Conservation (phyloP, 768 basidiomycete genomes). For the Russula lepida region DNA sequence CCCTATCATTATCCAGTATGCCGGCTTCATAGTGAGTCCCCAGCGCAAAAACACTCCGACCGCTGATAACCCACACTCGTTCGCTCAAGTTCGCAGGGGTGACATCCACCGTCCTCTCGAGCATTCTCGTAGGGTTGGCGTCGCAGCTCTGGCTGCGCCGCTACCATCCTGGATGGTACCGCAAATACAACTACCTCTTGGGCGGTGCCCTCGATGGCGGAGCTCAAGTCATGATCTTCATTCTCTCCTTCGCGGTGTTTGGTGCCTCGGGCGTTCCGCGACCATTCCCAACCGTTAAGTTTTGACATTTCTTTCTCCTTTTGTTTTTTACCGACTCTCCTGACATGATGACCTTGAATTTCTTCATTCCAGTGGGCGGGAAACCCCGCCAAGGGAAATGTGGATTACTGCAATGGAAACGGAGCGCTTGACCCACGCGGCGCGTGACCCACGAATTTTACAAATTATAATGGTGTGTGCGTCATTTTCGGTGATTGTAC, state of each 20-base stretch:
- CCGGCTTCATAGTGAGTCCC: conserved; percentile 30
- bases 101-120: conserved; percentile 42
- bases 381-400: conserved; percentile 44
- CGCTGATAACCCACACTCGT: background rate
- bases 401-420: conserved; percentile 55
- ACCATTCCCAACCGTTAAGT: conserved; percentile 37
- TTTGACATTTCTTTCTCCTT: background rate
- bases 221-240: conserved; percentile 55
- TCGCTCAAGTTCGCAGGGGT: conserved; percentile 36
- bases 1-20: conserved; percentile 46
- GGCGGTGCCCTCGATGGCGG: conserved; percentile 62
- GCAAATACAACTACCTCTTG: conserved; percentile 56
- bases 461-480: background rate
- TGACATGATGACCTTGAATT: background rate
- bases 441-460: background rate
- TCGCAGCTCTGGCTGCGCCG: conserved; percentile 38
- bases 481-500: too few species aligned
- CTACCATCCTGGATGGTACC: conserved; percentile 43
- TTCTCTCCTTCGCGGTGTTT: conserved; percentile 57
- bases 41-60: background rate
- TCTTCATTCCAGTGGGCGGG: conserved; percentile 36
- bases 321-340: background rate
- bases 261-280: conserved; percentile 44
- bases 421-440: conserved; percentile 40
- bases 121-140: conserved; percentile 41